Evolutionary conservation across 768 basidiomycete genomes (phyloP), one percentile per base, ranked within the genome.

Genomic region (Tephrocybe sp.): DNA sequence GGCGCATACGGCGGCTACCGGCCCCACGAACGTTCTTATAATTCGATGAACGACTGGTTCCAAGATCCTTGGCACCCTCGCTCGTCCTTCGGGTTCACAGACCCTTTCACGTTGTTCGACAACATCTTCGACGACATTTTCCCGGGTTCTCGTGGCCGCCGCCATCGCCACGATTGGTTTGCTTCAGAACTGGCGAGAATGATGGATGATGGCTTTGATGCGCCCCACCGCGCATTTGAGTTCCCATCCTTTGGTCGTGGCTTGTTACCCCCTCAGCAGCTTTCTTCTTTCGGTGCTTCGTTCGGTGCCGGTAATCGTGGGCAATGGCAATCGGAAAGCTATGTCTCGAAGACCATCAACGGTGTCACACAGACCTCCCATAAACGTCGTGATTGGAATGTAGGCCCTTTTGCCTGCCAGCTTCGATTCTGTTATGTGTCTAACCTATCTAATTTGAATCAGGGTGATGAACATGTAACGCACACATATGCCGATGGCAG

Each of bases 401-500:
- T 89, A 59, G 56, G 84, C 65, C n/a, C 34, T 40, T 39, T 37
- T n/a, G n/a, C 12, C 45, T 31, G 15, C 45, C 45, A 34, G 25
- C 27, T 57, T 41, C 42, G 47, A 60, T 35, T 37, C 50, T 48
- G 26, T 56, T 3, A 41, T 37, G 22, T 27, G n/a, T n/a, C n/a
- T n/a, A n/a, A n/a, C n/a, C n/a, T n/a, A n/a, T n/a, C 15, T n/a
- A 7, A 32, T 16, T 40, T 15, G 19, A 21, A 37, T 2, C 53
- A 91, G 88, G 89, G 89, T 2, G 88, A 88, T 55, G 86, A 88
- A 58, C 86, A 89, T 62, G 69, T 86, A 39, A 83, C 77, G 11
- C 80, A 82, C 44, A 82, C 74, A 7, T 79, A 77, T 48, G 79
- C 83, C 5, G 86, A 90, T 47, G 89, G 89, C 8, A 78, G 79